These are phyloP conservation scores for Tricholoma sp. DNA, from an alignment of 768 basidiomycete species.

Conservation along the genomic window DNA sequence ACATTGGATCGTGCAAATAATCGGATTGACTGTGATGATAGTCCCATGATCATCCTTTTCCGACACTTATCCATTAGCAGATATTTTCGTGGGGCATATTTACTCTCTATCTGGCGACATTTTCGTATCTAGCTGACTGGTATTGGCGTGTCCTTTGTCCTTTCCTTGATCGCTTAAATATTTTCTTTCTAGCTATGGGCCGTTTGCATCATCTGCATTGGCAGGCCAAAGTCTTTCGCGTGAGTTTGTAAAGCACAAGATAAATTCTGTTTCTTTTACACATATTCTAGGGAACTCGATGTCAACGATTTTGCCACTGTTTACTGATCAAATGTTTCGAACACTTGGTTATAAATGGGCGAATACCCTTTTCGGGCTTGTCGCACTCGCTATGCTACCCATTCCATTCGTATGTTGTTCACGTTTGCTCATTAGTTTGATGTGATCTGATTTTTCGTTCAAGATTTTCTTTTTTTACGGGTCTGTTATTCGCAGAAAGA, in stretches of 20 bases:
- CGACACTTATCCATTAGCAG: constrained; percentile 18
- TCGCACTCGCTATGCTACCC: constrained; percentile 50
- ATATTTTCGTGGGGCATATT: constrained; percentile 47
- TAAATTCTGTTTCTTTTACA: not conserved
- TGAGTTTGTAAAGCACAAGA: constrained; percentile 19
- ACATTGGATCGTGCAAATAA: constrained; percentile 56
- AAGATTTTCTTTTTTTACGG: constrained; percentile 41
- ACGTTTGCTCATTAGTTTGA: not conserved
- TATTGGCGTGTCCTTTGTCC: constrained; percentile 16
- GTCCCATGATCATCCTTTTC: constrained; percentile 1
- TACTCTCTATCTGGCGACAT: constrained; percentile 54
- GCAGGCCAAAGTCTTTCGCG: constrained; percentile 63
- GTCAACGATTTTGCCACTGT: constrained; percentile 55
- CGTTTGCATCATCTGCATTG: constrained; percentile 63
- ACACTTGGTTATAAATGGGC: constrained; percentile 56
- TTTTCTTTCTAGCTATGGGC: constrained; percentile 36
- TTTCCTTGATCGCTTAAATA: not conserved
- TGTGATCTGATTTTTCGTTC: not conserved
- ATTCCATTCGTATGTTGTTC: constrained; percentile 49
- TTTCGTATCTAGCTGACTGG: constrained; percentile 63
- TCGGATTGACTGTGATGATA: constrained; percentile 42
- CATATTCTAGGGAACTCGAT: constrained; percentile 39
- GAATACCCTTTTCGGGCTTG: constrained; percentile 48
- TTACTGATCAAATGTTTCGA: constrained; percentile 54
- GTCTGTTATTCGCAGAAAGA: constrained; percentile 32